Percentiles rank a stretch among this genome's conserved stretches.
Conservation (phyloP, 768 basidiomycete genomes). For the Rhodotorula taiwanensis region DNA sequence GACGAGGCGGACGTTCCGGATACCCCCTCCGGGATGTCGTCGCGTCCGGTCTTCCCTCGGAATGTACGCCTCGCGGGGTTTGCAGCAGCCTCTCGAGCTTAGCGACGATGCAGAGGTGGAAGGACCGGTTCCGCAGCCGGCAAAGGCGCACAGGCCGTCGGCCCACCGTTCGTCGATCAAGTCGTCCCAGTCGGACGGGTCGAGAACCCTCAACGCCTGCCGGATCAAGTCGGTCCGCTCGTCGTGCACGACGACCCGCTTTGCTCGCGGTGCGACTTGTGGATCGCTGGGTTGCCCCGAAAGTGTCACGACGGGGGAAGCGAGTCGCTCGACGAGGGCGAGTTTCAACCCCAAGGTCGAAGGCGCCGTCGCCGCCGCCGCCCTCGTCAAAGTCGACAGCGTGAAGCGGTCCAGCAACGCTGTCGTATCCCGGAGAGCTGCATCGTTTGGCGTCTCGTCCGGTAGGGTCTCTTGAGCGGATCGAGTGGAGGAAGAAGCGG, state of each 20-base stretch:
- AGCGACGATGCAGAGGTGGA: no score
- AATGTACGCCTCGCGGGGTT: background rate
- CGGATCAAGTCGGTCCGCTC: background rate
- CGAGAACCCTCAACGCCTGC: background rate
- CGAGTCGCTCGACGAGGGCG: conserved; percentile 13
- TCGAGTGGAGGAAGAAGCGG: no score
- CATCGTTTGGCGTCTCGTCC: background rate
- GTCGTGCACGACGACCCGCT: background rate
- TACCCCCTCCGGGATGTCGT: background rate
- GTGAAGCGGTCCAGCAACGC: no score
- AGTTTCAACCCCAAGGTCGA: background rate
- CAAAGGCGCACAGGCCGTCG: background rate
- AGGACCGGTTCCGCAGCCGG: background rate
- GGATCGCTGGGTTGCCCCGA: no score
- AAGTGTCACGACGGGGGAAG: no score
- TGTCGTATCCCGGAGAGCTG: background rate
- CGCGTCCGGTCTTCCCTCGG: background rate
- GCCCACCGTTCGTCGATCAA: conserved; percentile 6
- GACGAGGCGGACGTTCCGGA: no score
- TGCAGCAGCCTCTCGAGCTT: background rate
- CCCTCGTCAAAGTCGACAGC: no score
- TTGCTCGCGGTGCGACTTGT: no score
- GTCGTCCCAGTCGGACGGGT: background rate
- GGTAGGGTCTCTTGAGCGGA: no score
- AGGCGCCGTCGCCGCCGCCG: background rate